Evolutionary conservation across 1,284 basidiomycete species (phyloP), one percentile per base, ranked within the genome.

Genomic region (Malassezia equina): DNA sequence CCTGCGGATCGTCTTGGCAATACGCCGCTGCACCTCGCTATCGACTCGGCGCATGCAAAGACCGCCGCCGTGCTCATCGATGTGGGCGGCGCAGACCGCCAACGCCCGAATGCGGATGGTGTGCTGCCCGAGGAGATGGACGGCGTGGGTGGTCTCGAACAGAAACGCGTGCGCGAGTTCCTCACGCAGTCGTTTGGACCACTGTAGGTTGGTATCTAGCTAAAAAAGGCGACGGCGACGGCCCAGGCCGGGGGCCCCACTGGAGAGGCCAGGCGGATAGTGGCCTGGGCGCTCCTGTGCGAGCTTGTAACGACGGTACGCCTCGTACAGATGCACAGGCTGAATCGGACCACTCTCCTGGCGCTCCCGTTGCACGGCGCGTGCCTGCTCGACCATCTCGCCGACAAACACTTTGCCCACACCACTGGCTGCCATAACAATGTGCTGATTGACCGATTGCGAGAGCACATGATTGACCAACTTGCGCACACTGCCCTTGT

Each of bases 321-420:
- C 89, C 70, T 90, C 88, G 12, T 87, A 84, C 8, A 91, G 78
- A 74, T 91, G 86, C 63, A 88, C 86, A 0, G 89, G 88, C 2
- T 85, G 83, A 24, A 93, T 76, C 0, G 89, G 84, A 0, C 88
- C 88, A 11, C 78, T 78, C 21, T 88, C 86, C 5, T 83, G 81
- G 21, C 84, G 79, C 28, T 82, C 79, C n/a, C 78, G 76, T 74
- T 90, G 88, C 0, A 87, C 84, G 15, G 80, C 79, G 21, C 86
- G 84, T 19, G 87, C 88, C 77, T 85, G 85, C 73, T 91, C 88
- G 19, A 90, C 82, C 5, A 91, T 86, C 74, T 91, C 88, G 2
- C 89, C 89, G 8, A 93, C 86, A 65, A 93, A 93, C 1, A 91
- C 87, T 71, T 93, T 93, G 17, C 81, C 81, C 53, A 91, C 86